Percentiles rank a stretch among this genome's conserved stretches.
These are phyloP conservation scores for Entomortierella chlamydospora DNA, from an alignment of 192 early-diverging fungal genomes.

Conservation along the genomic window DNA sequence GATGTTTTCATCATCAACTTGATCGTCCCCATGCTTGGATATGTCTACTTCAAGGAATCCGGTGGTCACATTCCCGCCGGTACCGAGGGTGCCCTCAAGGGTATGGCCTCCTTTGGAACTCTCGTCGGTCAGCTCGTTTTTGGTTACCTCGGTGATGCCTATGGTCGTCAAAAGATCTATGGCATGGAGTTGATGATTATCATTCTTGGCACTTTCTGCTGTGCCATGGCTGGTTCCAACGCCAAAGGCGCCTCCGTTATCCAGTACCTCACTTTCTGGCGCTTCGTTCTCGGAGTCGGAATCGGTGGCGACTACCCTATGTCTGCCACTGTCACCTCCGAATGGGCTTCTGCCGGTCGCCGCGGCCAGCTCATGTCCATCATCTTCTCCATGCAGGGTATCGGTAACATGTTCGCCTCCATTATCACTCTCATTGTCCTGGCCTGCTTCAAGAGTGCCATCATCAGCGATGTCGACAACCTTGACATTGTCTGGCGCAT, in stretches of 20 bases:
- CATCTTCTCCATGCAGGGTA: slow-evolving; percentile 93
- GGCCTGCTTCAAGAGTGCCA: slow-evolving; percentile 72
- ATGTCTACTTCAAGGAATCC: slow-evolving; percentile 69
- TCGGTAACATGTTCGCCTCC: slow-evolving; percentile 84
- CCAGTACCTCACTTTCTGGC: slow-evolving; percentile 74
- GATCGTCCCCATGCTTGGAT: slow-evolving; percentile 89
- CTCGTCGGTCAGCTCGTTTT: slow-evolving; percentile 92
- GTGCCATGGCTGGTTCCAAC: slow-evolving; percentile 76
- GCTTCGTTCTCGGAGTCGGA: slow-evolving; percentile 81
- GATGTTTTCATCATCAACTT: slow-evolving; percentile 97
- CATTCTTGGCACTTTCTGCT: slow-evolving; percentile 87
- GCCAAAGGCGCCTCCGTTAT: slow-evolving; percentile 76
- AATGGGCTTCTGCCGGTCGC: slow-evolving; percentile 83
- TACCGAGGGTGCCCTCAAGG: slow-evolving; percentile 84
- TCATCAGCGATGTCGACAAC: slow-evolving; percentile 69
- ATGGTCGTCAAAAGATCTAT: slow-evolving; percentile 93
- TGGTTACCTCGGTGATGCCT: slow-evolving; percentile 84
- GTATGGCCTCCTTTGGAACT: slow-evolving; percentile 88
- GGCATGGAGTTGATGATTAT: slow-evolving; percentile 92
- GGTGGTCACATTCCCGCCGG: slow-evolving; percentile 69
- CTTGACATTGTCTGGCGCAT: slow-evolving; percentile 93
- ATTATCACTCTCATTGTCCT: slow-evolving; percentile 77
- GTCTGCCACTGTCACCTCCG: slow-evolving; percentile 92
- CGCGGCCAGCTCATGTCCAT: slow-evolving; percentile 86
- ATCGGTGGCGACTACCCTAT: slow-evolving; percentile 88